Percentiles rank a stretch among this genome's conserved stretches.
phyloP scores from a whole-genome alignment of 805 yeast genomes.

The Lipomyces mesembrius region DNA sequence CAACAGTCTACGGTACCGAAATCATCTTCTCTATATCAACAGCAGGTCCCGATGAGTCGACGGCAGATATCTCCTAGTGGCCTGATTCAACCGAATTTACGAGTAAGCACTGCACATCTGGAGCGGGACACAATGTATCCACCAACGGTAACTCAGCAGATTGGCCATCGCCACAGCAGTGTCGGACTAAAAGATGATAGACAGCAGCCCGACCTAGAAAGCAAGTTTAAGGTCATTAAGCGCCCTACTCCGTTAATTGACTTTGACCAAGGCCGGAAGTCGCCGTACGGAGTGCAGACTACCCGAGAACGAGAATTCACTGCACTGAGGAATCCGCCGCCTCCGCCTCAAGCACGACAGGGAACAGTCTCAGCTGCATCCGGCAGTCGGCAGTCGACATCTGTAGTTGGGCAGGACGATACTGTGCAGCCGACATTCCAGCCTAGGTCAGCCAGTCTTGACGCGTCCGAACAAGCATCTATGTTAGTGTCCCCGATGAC shows the following conservation, averaged over 20 bases:
- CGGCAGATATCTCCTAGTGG: slow-evolving; percentile 3
- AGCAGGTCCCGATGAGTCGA: not conserved
- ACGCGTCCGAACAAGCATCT: slow-evolving; percentile 3
- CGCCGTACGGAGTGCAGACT: slow-evolving; percentile 23
- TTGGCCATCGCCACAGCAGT: slow-evolving; percentile 1
- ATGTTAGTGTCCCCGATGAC: slow-evolving; percentile 17
- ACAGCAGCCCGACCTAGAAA: not conserved
- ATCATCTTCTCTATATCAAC: not conserved
- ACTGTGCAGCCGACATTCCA: slow-evolving; percentile 2
- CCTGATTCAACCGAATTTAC: slow-evolving; percentile 8
- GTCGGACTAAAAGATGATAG: slow-evolving; percentile 4
- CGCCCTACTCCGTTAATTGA: slow-evolving; percentile 28
- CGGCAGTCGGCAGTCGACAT: slow-evolving; percentile 3
- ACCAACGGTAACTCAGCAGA: not conserved
- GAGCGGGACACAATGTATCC: slow-evolving; percentile 8
- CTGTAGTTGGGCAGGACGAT: slow-evolving; percentile 3
- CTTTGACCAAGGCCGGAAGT: slow-evolving; percentile 29
- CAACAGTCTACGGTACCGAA: slow-evolving; percentile 1
- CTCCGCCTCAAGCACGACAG: slow-evolving; percentile 27
- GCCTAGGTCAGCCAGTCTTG: not conserved
- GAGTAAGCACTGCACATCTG: slow-evolving; percentile 16
- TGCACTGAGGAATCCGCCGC: slow-evolving; percentile 32
- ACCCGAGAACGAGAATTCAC: slow-evolving; percentile 18
- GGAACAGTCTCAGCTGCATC: not conserved
- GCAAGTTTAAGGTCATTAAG: slow-evolving; percentile 28